These are phyloP conservation scores for Rubia tinctorum DNA, from an alignment of 305 asterid genomes.

Conservation along the genomic window DNA sequence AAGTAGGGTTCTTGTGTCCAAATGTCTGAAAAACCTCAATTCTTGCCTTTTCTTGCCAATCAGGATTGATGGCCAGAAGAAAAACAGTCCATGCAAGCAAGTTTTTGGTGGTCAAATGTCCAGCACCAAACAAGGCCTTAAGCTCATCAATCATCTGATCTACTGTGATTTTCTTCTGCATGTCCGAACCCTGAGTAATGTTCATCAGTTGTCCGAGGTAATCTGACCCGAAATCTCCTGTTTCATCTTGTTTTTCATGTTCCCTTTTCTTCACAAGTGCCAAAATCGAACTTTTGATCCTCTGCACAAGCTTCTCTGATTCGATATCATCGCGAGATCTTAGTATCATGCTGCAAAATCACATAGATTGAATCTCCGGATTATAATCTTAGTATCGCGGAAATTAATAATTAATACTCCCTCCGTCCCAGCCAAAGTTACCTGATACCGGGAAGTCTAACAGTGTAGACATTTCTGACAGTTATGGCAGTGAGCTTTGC, in stretches of 20 bases:
- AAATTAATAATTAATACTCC: too few relatives aligned
- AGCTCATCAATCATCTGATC: conserved; percentile 68
- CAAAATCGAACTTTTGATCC: conserved; percentile 35
- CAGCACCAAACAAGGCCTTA: conserved; percentile 58
- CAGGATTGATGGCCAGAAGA: conserved; percentile 47
- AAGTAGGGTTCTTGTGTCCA: conserved; percentile 31
- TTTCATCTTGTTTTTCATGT: conserved; percentile 12
- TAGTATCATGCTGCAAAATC: conserved; percentile 33
- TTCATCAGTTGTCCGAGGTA: conserved; percentile 12
- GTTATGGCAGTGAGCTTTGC: conserved; percentile 35
- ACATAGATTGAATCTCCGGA: too few relatives aligned
- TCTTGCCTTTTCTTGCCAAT: conserved; percentile 70
- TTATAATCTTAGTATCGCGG: too few relatives aligned
- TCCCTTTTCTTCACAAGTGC: conserved; percentile 39
- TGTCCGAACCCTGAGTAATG: conserved; percentile 20
- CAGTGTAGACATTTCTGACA: conserved; percentile 38
- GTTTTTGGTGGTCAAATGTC: conserved; percentile 56
- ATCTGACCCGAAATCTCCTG: conserved; percentile 1
- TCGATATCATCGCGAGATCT: conserved; percentile 43
- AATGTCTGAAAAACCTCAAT: conserved; percentile 37
- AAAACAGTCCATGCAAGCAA: conserved; percentile 56
- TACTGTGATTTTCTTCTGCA: conserved; percentile 40
- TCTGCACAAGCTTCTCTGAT: conserved; percentile 51
- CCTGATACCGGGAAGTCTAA: conserved; percentile 35
- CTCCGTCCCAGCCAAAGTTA: neutral